These are phyloP conservation scores for Trichophyton equinum DNA, from an alignment of 2,329 filamentous ascomycete species.

Conservation along the genomic window DNA sequence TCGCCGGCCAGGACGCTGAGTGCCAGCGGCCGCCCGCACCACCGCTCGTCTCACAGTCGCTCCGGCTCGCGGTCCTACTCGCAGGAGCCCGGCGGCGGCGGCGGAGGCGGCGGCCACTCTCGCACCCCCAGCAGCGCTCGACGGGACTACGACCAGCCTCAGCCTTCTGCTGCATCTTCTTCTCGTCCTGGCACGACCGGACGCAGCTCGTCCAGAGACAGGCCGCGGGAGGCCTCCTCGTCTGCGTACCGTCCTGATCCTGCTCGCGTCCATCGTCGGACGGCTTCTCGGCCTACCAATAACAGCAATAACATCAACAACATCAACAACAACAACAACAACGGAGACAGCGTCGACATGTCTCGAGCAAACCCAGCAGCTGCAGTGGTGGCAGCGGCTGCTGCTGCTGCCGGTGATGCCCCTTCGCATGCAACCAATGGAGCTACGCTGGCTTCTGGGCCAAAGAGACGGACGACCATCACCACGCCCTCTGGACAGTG, in stretches of 20 bases:
- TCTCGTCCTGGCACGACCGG: slow-evolving; percentile 45
- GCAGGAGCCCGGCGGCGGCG: slow-evolving; percentile 26
- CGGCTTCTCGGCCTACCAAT: slow-evolving; percentile 27
- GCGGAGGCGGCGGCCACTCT: slow-evolving; percentile 17
- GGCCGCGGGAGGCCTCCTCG: slow-evolving; percentile 30
- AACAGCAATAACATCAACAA: too few relatives aligned
- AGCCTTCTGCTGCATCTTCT: slow-evolving; percentile 37
- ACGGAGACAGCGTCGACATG: slow-evolving; percentile 35
- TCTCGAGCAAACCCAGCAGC: slow-evolving; percentile 40
- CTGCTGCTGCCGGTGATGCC: slow-evolving; percentile 14
- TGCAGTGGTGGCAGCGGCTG: slow-evolving; percentile 31
- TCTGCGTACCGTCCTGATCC: slow-evolving; percentile 42
- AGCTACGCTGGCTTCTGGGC: slow-evolving; percentile 28
- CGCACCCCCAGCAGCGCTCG: slow-evolving; percentile 45
- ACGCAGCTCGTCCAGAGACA: slow-evolving; percentile 54
- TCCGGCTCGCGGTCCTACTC: slow-evolving; percentile 30
- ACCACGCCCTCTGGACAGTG: slow-evolving; percentile 83
- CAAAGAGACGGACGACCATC: slow-evolving; percentile 62
- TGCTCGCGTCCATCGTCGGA: slow-evolving; percentile 35
- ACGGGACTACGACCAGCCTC: slow-evolving; percentile 54
- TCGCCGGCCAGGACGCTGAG: slow-evolving; percentile 35
- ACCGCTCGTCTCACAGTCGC: slow-evolving; percentile 25
- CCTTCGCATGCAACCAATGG: slow-evolving; percentile 28
- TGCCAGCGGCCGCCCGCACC: slow-evolving; percentile 31
- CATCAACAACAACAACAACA: slow-evolving; percentile 9